Evolutionary conservation across 106 monocot genomes (phyloP).

Genomic region (Amphibolis antarctica): DNA sequence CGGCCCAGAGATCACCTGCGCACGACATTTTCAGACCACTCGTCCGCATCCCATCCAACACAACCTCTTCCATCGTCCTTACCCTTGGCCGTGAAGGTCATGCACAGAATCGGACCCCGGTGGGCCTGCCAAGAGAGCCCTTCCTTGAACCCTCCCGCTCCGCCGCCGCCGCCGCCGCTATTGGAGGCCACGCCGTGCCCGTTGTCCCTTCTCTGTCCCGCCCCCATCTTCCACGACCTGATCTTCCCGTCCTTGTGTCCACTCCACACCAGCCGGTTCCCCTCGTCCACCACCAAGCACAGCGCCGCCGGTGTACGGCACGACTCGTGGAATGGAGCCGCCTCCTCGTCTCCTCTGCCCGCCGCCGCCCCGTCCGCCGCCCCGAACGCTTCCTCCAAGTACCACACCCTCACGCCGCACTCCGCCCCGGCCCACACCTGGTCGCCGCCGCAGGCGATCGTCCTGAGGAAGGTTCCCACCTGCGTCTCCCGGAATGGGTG

Average conservation of each 20-base stretch:
- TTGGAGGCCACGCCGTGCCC: background rate
- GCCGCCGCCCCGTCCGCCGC: slow-evolving; percentile 8
- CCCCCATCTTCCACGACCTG: slow-evolving; percentile 66
- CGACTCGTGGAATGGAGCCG: slow-evolving; percentile 64
- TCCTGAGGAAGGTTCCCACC: slow-evolving; percentile 68
- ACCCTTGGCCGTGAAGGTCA: slow-evolving; percentile 74
- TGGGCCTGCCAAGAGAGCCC: slow-evolving; percentile 92
- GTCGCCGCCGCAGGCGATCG: slow-evolving; percentile 21
- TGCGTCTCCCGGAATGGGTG: slow-evolving; percentile 91
- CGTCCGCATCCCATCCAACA: too few species aligned
- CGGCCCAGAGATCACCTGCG: slow-evolving; percentile 95
- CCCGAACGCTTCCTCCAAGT: slow-evolving; percentile 31
- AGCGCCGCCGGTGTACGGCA: slow-evolving; percentile 35
- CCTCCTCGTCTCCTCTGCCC: slow-evolving; percentile 62
- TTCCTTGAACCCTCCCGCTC: slow-evolving; percentile 25
- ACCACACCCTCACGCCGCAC: slow-evolving; percentile 63
- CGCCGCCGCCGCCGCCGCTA: background rate
- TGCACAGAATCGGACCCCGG: slow-evolving; percentile 46
- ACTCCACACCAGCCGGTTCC: slow-evolving; percentile 57
- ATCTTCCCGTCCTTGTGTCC: slow-evolving; percentile 98
- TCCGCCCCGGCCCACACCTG: slow-evolving; percentile 79
- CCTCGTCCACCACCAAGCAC: slow-evolving; percentile 57
- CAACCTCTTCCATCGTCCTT: too few species aligned
- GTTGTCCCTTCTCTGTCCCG: background rate
- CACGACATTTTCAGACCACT: background rate